A percentile compares a stretch with the other conserved stretches of the same genome.
These are phyloP conservation scores for Oryza officinalis DNA, from an alignment of 176 grass and related monocot genomes.

Conservation along the genomic window DNA sequence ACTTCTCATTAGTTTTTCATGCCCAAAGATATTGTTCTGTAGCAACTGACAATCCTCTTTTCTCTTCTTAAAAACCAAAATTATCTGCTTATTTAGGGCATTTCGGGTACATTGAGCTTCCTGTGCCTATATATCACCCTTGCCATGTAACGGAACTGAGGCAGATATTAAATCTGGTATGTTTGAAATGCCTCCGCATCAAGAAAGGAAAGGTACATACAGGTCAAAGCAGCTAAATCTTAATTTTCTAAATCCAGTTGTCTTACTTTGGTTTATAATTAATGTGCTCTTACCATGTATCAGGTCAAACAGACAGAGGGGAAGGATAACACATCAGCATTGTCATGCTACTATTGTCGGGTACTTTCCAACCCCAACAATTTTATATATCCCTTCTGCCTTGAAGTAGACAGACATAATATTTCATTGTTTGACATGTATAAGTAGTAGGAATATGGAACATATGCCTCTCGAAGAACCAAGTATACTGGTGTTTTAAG, in stretches of 20 bases:
- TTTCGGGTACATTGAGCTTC: constrained; percentile 91
- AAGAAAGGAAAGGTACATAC: constrained; percentile 82
- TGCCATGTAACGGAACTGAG: constrained; percentile 76
- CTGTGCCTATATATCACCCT: constrained; percentile 86
- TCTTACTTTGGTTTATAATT: constrained; percentile 31
- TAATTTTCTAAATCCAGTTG: neutral
- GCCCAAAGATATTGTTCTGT: constrained; percentile 10
- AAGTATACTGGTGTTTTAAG: neutral
- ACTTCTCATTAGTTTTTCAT: neutral
- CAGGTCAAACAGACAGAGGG: constrained; percentile 60
- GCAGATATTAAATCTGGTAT: constrained; percentile 68
- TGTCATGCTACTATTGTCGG: constrained; percentile 70
- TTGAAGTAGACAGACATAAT: constrained; percentile 8
- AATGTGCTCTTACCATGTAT: constrained; percentile 4
- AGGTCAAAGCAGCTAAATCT: neutral
- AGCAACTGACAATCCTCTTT: neutral
- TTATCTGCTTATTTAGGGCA: constrained; percentile 63
- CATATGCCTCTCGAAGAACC: neutral
- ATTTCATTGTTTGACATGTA: neutral
- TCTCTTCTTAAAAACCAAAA: constrained; percentile 28
- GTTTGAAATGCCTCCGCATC: constrained; percentile 77
- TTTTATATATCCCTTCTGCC: constrained; percentile 7
- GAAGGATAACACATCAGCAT: constrained; percentile 54
- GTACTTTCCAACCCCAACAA: constrained; percentile 38
- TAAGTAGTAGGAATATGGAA: constrained; percentile 6